Conservation (phyloP, 805 yeast species). For the Tetrapisispora namnaoensis region DNA sequence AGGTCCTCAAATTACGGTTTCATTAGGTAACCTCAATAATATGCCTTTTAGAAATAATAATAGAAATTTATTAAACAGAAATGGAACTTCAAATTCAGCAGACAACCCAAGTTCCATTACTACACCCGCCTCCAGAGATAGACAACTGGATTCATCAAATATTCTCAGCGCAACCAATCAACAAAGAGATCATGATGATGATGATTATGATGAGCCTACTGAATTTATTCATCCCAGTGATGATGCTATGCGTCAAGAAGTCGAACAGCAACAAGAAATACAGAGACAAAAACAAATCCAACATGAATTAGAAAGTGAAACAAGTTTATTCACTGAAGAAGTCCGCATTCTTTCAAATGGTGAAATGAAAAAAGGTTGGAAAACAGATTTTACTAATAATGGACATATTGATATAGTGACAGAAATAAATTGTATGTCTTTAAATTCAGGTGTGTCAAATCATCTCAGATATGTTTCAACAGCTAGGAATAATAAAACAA, state of each 20-base stretch:
- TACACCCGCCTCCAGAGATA: background rate
- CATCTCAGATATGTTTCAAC: conserved; percentile 39
- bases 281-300: conserved; percentile 25
- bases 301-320: conserved; percentile 27
- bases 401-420: conserved; percentile 78
- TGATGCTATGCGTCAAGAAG: conserved; percentile 29
- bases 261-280: conserved; percentile 25
- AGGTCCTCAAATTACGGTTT: conserved; percentile 31
- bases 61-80: background rate
- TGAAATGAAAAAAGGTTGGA: conserved; percentile 88
- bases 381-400: conserved; percentile 68
- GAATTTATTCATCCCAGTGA: conserved; percentile 29
- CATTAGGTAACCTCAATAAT: conserved; percentile 27
- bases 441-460: conserved; percentile 43
- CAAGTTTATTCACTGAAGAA: conserved; percentile 59
- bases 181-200: conserved; percentile 29
- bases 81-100: background rate
- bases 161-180: background rate
- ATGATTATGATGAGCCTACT: conserved; percentile 18
- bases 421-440: conserved; percentile 50
- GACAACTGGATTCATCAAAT: background rate
- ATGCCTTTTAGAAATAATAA: conserved; percentile 8
- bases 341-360: conserved; percentile 65
- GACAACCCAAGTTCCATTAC: no score
- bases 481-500: conserved; percentile 15